These are phyloP conservation scores for Phytophthora sansomeana DNA, from an alignment of 352 stramenopile genomes.

Conservation along the genomic window DNA sequence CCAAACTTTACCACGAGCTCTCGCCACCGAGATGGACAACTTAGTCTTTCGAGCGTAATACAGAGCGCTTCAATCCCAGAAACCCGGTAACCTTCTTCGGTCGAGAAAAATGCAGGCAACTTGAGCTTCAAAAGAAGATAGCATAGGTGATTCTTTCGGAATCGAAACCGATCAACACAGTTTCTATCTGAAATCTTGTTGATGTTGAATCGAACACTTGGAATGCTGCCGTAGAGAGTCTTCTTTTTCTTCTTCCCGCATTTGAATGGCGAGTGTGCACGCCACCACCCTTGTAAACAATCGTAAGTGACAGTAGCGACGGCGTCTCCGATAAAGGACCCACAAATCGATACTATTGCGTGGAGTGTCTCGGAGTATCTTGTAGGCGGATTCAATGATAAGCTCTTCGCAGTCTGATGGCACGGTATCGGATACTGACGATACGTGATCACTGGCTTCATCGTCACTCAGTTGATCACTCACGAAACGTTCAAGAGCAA, in stretches of 20 bases:
- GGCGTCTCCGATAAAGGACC: background rate
- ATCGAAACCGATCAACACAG: slow-evolving; percentile 14
- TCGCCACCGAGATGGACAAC: slow-evolving; percentile 11
- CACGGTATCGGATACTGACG: too few relatives aligned
- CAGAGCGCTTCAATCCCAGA: slow-evolving; percentile 13
- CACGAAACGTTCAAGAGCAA: too few relatives aligned
- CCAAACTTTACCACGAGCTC: slow-evolving; percentile 3
- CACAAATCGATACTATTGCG: slow-evolving; percentile 3
- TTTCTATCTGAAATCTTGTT: slow-evolving; percentile 10
- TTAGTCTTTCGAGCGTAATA: slow-evolving; percentile 10
- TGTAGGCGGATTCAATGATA: background rate
- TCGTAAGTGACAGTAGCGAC: background rate
- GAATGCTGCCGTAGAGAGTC: background rate
- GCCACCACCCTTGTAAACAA: background rate
- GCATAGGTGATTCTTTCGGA: slow-evolving; percentile 1
- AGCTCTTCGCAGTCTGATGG: background rate
- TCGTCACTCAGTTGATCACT: too few relatives aligned
- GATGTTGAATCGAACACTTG: slow-evolving; percentile 3
- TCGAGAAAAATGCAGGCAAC: slow-evolving; percentile 8
- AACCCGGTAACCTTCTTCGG: slow-evolving; percentile 7
- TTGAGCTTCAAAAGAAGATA: slow-evolving; percentile 8
- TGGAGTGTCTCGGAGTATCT: background rate
- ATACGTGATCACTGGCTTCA: too few relatives aligned
- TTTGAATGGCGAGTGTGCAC: slow-evolving; percentile 16
- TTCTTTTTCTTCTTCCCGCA: slow-evolving; percentile 15